These are phyloP conservation scores for Aspergillus texensis DNA, from an alignment of 2,329 filamentous ascomycete genomes.

Conservation along the genomic window DNA sequence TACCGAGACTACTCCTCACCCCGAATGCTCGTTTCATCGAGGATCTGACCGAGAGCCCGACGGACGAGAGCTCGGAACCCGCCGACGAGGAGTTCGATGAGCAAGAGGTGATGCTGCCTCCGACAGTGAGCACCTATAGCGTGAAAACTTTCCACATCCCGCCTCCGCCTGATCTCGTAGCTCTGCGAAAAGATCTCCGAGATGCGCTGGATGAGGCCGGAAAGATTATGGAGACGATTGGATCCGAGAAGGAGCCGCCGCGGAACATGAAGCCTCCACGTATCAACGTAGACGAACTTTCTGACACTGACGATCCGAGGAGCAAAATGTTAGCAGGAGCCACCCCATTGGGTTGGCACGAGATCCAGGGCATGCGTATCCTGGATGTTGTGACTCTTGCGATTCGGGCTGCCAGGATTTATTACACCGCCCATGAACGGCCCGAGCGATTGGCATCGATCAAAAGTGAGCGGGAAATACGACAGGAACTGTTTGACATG, in stretches of 20 bases:
- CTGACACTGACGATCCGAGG: slow-evolving; percentile 46
- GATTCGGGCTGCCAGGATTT: slow-evolving; percentile 93
- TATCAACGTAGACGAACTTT: slow-evolving; percentile 34
- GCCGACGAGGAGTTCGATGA: slow-evolving; percentile 58
- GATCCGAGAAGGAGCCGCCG: slow-evolving; percentile 33
- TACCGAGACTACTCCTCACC: slow-evolving; percentile 44
- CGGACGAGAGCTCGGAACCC: slow-evolving; percentile 42
- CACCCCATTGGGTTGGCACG: slow-evolving; percentile 69
- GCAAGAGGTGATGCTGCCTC: slow-evolving; percentile 84
- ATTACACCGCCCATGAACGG: slow-evolving; percentile 90
- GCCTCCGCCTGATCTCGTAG: slow-evolving; percentile 78
- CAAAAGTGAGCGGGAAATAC: slow-evolving; percentile 82
- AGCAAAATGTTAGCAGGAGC: slow-evolving; percentile 21
- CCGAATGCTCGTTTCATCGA: slow-evolving; percentile 42
- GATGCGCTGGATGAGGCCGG: slow-evolving; percentile 70
- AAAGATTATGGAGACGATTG: slow-evolving; percentile 61
- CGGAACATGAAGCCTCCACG: slow-evolving; percentile 31
- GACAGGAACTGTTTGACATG: slow-evolving; percentile 79
- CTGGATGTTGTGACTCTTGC: slow-evolving; percentile 91
- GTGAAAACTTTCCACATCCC: slow-evolving; percentile 78
- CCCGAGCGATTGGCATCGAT: slow-evolving; percentile 84
- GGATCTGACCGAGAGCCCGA: slow-evolving; percentile 56
- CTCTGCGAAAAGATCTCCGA: slow-evolving; percentile 72
- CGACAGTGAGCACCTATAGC: slow-evolving; percentile 94
- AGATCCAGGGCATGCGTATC: slow-evolving; percentile 88